phyloP scores from a whole-genome alignment of 2,329 filamentous ascomycete species.

The Pezicula rhizophila region DNA sequence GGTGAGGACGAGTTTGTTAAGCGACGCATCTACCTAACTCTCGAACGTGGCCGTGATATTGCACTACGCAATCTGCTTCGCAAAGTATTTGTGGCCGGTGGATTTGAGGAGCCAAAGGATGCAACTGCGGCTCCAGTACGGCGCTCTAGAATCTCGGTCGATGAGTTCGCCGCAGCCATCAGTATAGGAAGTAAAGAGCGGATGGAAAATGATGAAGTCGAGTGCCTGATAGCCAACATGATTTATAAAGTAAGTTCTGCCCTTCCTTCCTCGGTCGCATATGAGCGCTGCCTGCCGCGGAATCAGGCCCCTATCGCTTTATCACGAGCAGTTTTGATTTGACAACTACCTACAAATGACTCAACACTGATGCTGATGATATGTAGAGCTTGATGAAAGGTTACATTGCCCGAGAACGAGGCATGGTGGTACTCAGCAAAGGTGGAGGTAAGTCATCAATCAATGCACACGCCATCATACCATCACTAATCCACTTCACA shows the following conservation, averaged over 20 bases:
- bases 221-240: constrained; percentile 91
- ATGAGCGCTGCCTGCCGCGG: constrained; percentile 1
- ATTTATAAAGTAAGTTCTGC: constrained; percentile 82
- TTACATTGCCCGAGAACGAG: constrained; percentile 87
- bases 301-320: constrained; percentile 2
- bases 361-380: not conserved
- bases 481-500: not conserved
- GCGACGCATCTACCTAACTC: constrained; percentile 85
- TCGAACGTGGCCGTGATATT: constrained; percentile 88
- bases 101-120: constrained; percentile 73
- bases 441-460: constrained; percentile 41
- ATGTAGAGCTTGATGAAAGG: constrained; percentile 68
- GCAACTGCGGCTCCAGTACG: constrained; percentile 55
- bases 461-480: too few relatives aligned
- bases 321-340: not conserved
- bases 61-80: constrained; percentile 85
- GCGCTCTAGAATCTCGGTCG: constrained; percentile 72
- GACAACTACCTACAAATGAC: not conserved
- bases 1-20: constrained; percentile 92
- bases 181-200: constrained; percentile 61
- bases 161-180: constrained; percentile 80
- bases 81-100: constrained; percentile 82
- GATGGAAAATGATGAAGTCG: constrained; percentile 86
- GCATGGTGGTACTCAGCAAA: constrained; percentile 89
- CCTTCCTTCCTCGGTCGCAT: not conserved